These are phyloP conservation scores for Coemansia sp. DNA, from an alignment of 192 early-diverging fungal genomes.

Conservation along the genomic window DNA sequence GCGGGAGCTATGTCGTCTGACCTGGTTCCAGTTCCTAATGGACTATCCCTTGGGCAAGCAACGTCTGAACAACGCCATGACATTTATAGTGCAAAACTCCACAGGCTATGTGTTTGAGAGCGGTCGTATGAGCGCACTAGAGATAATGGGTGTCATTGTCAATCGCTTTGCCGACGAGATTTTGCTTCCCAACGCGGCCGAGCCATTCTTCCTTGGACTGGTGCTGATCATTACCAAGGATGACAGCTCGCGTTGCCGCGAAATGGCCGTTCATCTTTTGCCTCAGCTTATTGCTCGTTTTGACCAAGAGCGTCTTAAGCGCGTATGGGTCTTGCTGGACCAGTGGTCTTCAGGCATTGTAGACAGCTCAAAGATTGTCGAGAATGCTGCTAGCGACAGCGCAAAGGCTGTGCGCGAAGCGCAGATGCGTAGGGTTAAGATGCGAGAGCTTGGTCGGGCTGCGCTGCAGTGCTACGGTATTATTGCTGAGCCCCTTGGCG, in stretches of 20 bases:
- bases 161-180: slow-evolving; percentile 77
- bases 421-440: slow-evolving; percentile 23
- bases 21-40: slow-evolving; percentile 88
- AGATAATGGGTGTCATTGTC: slow-evolving; percentile 80
- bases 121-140: slow-evolving; percentile 88
- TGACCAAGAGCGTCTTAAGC: slow-evolving; percentile 62
- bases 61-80: slow-evolving; percentile 81
- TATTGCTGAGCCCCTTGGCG: slow-evolving; percentile 76
- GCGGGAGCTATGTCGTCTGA: slow-evolving; percentile 81
- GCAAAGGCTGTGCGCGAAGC: slow-evolving; percentile 7
- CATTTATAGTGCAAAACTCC: slow-evolving; percentile 87
- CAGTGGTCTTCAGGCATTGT: slow-evolving; percentile 70
- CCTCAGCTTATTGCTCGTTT: slow-evolving; percentile 67
- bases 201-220: slow-evolving; percentile 84
- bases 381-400: slow-evolving; percentile 8
- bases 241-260: slow-evolving; percentile 87
- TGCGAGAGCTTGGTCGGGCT: slow-evolving; percentile 71
- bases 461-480: slow-evolving; percentile 86
- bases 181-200: slow-evolving; percentile 69
- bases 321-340: slow-evolving; percentile 67
- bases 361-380: neutral
- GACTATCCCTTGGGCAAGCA: slow-evolving; percentile 91
- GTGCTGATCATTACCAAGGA: slow-evolving; percentile 88
- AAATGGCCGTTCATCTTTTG: slow-evolving; percentile 81
- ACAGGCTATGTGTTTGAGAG: slow-evolving; percentile 84